A percentile compares a stretch with the other conserved stretches of the same genome.
These are phyloP conservation scores for Scutellaria galericulata DNA, from an alignment of 257 asterid species.

Conservation along the genomic window DNA sequence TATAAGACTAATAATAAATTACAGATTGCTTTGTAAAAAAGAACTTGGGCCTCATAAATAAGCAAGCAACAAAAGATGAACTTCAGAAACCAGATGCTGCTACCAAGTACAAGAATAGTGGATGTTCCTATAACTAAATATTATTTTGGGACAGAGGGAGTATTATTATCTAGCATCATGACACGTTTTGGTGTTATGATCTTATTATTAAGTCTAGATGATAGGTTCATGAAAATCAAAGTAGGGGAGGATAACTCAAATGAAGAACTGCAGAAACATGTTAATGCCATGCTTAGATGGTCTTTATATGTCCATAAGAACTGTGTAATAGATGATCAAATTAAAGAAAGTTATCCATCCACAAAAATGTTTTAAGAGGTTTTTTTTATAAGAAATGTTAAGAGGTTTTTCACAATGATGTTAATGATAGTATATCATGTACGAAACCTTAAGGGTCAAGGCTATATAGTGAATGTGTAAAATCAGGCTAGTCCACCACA, in stretches of 20 bases:
- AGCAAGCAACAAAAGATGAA: too few species aligned
- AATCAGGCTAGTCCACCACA: constrained; percentile 3
- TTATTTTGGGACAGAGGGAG: too few species aligned
- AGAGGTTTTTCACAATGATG: constrained; percentile 8
- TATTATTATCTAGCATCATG: too few species aligned
- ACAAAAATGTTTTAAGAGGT: too few species aligned
- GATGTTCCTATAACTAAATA: too few species aligned
- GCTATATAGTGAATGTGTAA: background rate
- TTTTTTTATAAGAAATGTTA: background rate
- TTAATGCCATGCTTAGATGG: too few species aligned
- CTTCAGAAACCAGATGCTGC: too few species aligned
- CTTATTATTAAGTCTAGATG: background rate
- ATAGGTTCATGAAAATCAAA: background rate
- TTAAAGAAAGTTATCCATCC: too few species aligned
- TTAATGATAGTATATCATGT: background rate
- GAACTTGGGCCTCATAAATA: background rate
- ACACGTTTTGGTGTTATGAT: too few species aligned
- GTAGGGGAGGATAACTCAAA: background rate
- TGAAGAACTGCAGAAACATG: background rate
- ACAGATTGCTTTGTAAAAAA: too few species aligned
- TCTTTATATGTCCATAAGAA: background rate
- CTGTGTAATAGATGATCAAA: background rate
- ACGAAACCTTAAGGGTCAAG: background rate
- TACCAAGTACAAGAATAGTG: too few species aligned
- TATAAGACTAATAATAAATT: too few species aligned